Base-by-base conservation (phyloP, 1,284 basidiomycete genomes). In the Cutaneotrichosporon dermatis region DNA sequence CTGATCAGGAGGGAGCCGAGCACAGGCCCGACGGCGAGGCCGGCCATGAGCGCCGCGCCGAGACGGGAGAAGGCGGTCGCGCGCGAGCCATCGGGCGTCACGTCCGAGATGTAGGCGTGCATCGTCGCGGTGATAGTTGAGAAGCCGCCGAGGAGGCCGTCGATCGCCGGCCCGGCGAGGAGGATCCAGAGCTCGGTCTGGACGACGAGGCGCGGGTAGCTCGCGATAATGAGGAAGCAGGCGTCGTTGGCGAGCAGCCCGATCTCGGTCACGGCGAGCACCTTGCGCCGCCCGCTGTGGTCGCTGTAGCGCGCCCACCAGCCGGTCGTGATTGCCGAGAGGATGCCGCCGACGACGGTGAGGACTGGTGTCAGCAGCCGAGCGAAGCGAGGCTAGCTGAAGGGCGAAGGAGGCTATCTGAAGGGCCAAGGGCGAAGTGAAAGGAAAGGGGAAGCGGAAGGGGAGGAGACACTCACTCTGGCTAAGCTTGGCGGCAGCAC, bases 301-400 rank as follows among this genome's bases (percentile, higher is more conserved):
- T 94, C 90, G 7, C 89, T 86, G 49, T 88, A 87, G 60, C 84
- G 83, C 41, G 89, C 89, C 92, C 92, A 96, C 83, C 86, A 91
- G 8, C 88, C 89, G 0, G 90, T 90, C 1, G 89, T 92, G 39
- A 93, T 75, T 0, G 89, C 90, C 4, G 88, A 88, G 4, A 94
- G 82, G 5, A 86, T 69, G n/a, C 92, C 92, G 83, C 88, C 87
- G 5, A 83, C 86, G 6, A 87, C 84, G 0, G 86, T 89, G 71
- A 90, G 84, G 37, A 82, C 25, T 25, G 25, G 25, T 25, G 25
- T 25, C 25, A 25, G 25, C 25, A 25, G 25, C 25, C 25, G 25
- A 25, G 25, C 25, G 25, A 25, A 25, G 25, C 25, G 25, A 25
- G 25, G 25, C 25, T 25, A 25, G 25, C 25, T 25, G 25, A 25